phyloP scores from a whole-genome alignment of 2,329 filamentous ascomycete species.

The Dactylonectria estremocensis region DNA sequence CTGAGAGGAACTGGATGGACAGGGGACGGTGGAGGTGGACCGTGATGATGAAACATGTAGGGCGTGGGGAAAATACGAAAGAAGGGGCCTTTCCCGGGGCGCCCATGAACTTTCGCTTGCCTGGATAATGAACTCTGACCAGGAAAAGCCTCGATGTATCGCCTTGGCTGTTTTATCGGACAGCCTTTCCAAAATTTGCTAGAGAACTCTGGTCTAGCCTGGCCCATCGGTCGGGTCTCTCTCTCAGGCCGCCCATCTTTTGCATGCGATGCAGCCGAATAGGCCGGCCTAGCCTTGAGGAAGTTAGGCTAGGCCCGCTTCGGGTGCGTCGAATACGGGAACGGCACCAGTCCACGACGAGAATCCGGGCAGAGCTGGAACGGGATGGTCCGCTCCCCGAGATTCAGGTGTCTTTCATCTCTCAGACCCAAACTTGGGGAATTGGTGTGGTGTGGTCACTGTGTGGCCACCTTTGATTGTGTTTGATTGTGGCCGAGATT shows the following conservation, averaged over 20 bases:
- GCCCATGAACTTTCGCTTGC: conserved; percentile 18
- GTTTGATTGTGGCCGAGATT: background rate
- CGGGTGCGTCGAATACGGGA: conserved; percentile 6
- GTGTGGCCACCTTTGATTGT: conserved; percentile 1
- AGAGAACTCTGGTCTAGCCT: background rate
- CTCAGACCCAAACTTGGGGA: conserved; percentile 15
- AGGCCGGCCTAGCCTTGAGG: conserved; percentile 12
- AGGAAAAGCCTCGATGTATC: conserved; percentile 7
- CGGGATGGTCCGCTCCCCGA: conserved; percentile 45
- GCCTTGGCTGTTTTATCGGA: background rate
- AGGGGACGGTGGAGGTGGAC: conserved; percentile 36
- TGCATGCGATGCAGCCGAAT: conserved; percentile 10
- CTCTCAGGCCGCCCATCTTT: conserved; percentile 1
- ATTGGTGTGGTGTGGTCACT: conserved; percentile 18
- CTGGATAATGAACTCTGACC: conserved; percentile 20
- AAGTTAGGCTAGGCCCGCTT: background rate
- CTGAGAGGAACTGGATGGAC: conserved; percentile 14
- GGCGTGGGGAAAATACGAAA: conserved; percentile 51
- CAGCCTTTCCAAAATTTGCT: background rate
- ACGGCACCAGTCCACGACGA: conserved; percentile 29
- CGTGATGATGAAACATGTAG: conserved; percentile 46
- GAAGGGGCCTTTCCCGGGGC: conserved; percentile 30
- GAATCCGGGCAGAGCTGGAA: conserved; percentile 38
- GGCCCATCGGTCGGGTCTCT: background rate
- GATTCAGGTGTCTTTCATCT: conserved; percentile 39